Base-by-base conservation (phyloP, 2,329 filamentous ascomycete genomes). In the Blumeriella jaapii region DNA sequence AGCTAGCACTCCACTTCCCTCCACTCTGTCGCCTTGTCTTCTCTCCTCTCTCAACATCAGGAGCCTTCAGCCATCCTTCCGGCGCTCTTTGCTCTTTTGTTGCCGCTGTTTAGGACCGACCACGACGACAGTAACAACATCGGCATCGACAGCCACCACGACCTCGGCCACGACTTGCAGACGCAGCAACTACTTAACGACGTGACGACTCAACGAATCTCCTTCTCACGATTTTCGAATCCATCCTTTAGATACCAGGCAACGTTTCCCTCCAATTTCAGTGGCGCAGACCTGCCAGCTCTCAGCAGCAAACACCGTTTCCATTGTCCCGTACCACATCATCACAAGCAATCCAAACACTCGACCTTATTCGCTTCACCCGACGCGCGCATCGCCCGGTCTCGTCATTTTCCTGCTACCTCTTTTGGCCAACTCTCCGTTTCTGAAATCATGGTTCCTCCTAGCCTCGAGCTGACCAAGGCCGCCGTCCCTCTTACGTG, bases 401-500 rank as follows among this genome's bases (percentile, higher is more conserved):
- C 20, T 7, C 11, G 6, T 6, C 20, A 23, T 7, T 23, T 15
- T 12, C 15, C 27, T n/a, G n/a, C n/a, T n/a, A n/a, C n/a, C n/a
- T n/a, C n/a, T n/a, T n/a, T n/a, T n/a, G n/a, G n/a, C n/a, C n/a
- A n/a, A n/a, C n/a, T n/a, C n/a, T n/a, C n/a, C n/a, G n/a, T 10
- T 8, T 10, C 22, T 36, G 28, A 31, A 25, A 38, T 28, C 24
- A 56, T 56, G 54, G 51, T 46, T n/a, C n/a, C n/a, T n/a, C n/a
- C n/a, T 24, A 45, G 29, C 20, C 40, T 37, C 16, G 53, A 52
- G 36, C 48, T 40, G 16, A 41, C 48, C 5, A 56, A 55, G 35
- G 43, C 51, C 38, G 54, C 54, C 39, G 78, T 83, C 37, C 79
- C 79, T 44, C 63, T 83, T 53, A 84, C 79, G 45, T 83, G 79